Base-by-base conservation (phyloP, 371 early-diverging fungal species). In the Batkoa obscura region DNA sequence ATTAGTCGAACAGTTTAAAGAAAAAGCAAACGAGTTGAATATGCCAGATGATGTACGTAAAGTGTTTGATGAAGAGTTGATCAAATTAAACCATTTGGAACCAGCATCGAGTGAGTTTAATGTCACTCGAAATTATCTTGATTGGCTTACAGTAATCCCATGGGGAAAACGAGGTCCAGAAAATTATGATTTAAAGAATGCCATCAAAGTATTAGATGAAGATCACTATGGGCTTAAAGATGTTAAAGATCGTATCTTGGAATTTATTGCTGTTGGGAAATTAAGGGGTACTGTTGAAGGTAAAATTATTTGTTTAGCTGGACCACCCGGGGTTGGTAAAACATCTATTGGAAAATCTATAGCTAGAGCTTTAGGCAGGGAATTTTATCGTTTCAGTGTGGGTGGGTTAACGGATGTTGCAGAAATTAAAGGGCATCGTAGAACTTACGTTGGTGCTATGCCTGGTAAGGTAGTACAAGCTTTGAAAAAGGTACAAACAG, bases 381-480 rank as follows among this genome's bases (percentile, higher is more conserved):
- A 91, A 64, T 97, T 94, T 61, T 95, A 80, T 69, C 76, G 96
- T 36, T 94, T 97, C 69, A 84, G 86, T 57, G 94, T 97, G 8
- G 98, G 96, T 54, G 98, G 98, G 3, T 65, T 97, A 62, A 84
- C 86, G 0, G 96, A 97, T 63, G 96, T 94, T 8, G 93, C 94
- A 32, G 96, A 97, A 64, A 91, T 97, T 68, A 95, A 97, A 75
- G 98, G 96, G 10, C 96, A 94, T 68, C 80, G 98, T 33, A 75
- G 96, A 54, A 97, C 98, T 2, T 97, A 97, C 65, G 94, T 97
- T 15, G 96, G 98, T 51, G 95, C 96, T 5, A 95, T 97, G 98
- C 96, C 98, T 13, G 96, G 98, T 43, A 95, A 95, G 67, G 89
- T 95, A 2, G 81, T 97, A 37, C 96, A 95, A 68, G 96, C 98